Evolutionary conservation across 768 basidiomycete genomes (phyloP), one percentile per base, ranked within the genome.

Genomic region (Leccinum boreale): DNA sequence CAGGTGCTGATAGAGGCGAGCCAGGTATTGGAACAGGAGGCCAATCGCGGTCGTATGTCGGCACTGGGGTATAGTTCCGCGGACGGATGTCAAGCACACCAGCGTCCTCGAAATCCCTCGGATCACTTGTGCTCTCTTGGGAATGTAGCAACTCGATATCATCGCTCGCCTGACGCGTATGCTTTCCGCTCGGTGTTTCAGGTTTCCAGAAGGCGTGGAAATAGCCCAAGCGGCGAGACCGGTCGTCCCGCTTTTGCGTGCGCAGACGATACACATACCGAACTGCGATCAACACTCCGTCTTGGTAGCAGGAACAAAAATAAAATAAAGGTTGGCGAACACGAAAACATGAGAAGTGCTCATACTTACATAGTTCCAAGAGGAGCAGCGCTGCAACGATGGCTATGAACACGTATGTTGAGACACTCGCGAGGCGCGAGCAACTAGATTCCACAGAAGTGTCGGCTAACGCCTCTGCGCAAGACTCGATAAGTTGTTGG

Each of bases 351-450:
- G 50, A 36, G 26, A 19, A 24, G 52, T 5, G 45, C 23, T 12
- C 21, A 39, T 24, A 76, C 86, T 63, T 64, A 87, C 86, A 87
- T 19, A 85, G 57, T 65, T 87, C 85, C 44, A 81, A 65, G 24
- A 81, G 49, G 39, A 88, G 66, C 21, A 87, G 69, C 28, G 74
- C 44, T 3, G 69, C 63, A 0, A 81, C 78, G 35, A 84, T 67
- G 26, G 67, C 78, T 52, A 79, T 72, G 61, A 81, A 83, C 11
- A 84, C 70, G 36, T 77, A 77, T 42, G 74, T 74, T 1, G 80
- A 73, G 50, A 81, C 59, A 50, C 67, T 69, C 19, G 80, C 66
- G 31, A 86, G 62, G 14, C 68, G 67, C 9, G 63, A 64, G 62
- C 85, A 88, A 61, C 80, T 78, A 4, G 65, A 61, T 64, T 82